A percentile compares a stretch with the other conserved stretches of the same genome.
These are phyloP conservation scores for Solanum dulcamara DNA, from an alignment of 257 asterid genomes.

Conservation along the genomic window DNA sequence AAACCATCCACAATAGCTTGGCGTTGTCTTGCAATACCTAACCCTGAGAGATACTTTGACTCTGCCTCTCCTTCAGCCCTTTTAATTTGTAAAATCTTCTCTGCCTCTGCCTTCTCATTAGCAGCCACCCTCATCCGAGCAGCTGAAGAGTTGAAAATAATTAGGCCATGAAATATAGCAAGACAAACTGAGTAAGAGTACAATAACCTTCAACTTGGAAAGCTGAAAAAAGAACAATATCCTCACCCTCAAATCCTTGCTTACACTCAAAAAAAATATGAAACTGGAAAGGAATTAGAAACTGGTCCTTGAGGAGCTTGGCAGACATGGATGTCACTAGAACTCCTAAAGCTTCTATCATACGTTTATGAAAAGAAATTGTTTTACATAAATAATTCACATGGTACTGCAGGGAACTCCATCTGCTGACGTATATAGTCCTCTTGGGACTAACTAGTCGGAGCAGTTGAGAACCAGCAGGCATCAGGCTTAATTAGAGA, in stretches of 20 bases:
- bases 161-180: neutral
- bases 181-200: neutral
- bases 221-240: neutral
- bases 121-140: slow-evolving; percentile 18
- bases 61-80: slow-evolving; percentile 22
- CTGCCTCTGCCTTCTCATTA: slow-evolving; percentile 20
- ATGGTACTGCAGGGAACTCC: neutral
- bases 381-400: neutral
- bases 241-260: neutral
- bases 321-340: neutral
- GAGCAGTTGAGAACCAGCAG: neutral
- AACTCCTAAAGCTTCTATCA: neutral
- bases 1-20: slow-evolving; percentile 24
- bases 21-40: slow-evolving; percentile 23
- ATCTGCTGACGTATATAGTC: neutral
- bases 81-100: slow-evolving; percentile 15
- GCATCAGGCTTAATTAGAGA: neutral
- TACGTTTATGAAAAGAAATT: neutral
- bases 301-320: neutral
- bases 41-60: slow-evolving; percentile 10
- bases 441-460: neutral
- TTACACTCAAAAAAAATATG: neutral
- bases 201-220: neutral
- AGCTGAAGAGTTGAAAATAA: slow-evolving; percentile 1
- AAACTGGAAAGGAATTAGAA: neutral